Base-by-base conservation (phyloP, 371 early-diverging fungal species). In the Rhizopus stolonifer region DNA sequence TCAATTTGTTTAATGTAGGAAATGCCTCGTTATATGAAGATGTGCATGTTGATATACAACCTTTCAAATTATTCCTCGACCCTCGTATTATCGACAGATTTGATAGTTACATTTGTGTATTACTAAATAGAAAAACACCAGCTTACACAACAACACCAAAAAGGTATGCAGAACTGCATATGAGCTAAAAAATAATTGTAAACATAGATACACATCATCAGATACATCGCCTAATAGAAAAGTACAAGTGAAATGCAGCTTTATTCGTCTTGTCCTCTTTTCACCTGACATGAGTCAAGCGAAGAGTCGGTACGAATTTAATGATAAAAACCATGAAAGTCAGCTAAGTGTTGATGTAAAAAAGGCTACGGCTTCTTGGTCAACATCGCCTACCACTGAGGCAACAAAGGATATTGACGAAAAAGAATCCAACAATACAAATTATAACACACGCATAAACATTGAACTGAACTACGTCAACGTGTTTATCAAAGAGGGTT, bases 21-120 rank as follows among this genome's bases (percentile, higher is more conserved):
- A 29, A n/a, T 6, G 43, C 46, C 0, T 51, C 61, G 1, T 59
- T 65, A 34, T 65, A 72, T 7, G 66, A 69, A 23, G 81, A 83
- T 31, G 65, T 73, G 1, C 60, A 60, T 9, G 64, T 82, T 1
- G 80, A 80, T 14, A 61, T 83, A 9, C 69, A 77, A 43, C 72
- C 85, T 3, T 58, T 82, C 15, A 74, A 72, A 24, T 21, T 83
- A 10, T 67, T 72, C 25, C 8, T 85, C 13, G 81, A 85, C 60
- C 56, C 81, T 0, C 62, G 67, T 44, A 74, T 77, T 9, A 49
- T 69, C 3, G 70, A 79, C 52, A 47, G 85, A 31, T 53, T 83
- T 23, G 82, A 82, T 26, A 69, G 57, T 31, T 77, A 71, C 43
- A 54, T 81, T 14, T 19, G 68, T 45, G 70, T 67, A 15, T 19